phyloP scores from a whole-genome alignment of 352 stramenopile species.

The Phytopythium chamaehyphon region DNA sequence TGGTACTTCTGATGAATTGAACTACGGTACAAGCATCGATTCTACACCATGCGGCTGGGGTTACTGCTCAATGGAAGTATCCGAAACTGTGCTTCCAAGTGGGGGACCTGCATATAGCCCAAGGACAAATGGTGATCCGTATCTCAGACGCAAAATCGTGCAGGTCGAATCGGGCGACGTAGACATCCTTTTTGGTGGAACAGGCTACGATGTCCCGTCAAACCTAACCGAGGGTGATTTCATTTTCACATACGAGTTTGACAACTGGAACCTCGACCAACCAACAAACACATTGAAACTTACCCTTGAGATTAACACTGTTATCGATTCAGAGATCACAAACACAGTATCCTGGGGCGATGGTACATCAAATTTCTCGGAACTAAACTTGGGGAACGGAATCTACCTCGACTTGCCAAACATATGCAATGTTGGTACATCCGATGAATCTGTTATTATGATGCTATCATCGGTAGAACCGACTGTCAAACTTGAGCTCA shows the following conservation, averaged over 20 bases:
- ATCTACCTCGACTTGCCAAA: not conserved
- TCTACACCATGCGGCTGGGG: too few relatives aligned
- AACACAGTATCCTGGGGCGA: too few relatives aligned
- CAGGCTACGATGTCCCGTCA: not conserved
- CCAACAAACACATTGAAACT: not conserved
- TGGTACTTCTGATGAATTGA: too few relatives aligned
- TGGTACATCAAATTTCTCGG: too few relatives aligned
- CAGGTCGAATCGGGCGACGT: not conserved
- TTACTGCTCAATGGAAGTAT: not conserved
- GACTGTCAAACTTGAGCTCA: too few relatives aligned
- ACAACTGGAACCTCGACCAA: not conserved
- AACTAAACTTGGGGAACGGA: not conserved
- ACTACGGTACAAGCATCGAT: too few relatives aligned
- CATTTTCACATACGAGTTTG: constrained; percentile 5
- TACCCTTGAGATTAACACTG: not conserved
- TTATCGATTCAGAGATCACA: too few relatives aligned
- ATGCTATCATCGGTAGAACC: too few relatives aligned
- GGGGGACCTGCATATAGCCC: not conserved
- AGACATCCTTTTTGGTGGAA: not conserved
- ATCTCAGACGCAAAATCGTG: not conserved
- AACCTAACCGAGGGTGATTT: not conserved
- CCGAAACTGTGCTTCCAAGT: not conserved
- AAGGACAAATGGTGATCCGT: not conserved
- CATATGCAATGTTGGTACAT: too few relatives aligned
- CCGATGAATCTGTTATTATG: too few relatives aligned